A percentile compares a stretch with the other conserved stretches of the same genome.
phyloP scores from a whole-genome alignment of 768 basidiomycete genomes.

The Leccinum broughii region DNA sequence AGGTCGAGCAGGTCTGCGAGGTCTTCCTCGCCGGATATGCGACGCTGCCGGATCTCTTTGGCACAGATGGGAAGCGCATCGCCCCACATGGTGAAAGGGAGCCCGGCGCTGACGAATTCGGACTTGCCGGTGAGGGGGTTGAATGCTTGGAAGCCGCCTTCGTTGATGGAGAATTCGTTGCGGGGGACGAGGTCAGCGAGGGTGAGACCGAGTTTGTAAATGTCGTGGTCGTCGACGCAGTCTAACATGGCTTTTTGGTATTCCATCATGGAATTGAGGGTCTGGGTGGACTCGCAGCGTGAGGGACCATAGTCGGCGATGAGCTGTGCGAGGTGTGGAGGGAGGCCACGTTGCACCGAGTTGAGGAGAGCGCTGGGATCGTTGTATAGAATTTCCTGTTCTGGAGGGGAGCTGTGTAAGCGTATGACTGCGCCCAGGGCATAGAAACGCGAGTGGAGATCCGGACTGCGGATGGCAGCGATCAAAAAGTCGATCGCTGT shows the following conservation, averaged over 20 bases:
- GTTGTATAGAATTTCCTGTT: conserved; percentile 45
- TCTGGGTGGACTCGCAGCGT: conserved; percentile 49
- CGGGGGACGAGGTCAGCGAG: conserved; percentile 50
- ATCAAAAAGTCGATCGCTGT: conserved; percentile 51
- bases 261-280: conserved; percentile 40
- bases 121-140: conserved; percentile 42
- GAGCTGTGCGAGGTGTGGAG: conserved; percentile 45
- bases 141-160: conserved; percentile 54
- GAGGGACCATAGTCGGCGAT: conserved; percentile 49
- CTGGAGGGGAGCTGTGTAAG: conserved; percentile 43
- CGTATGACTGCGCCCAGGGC: conserved; percentile 57
- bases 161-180: conserved; percentile 60
- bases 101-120: conserved; percentile 46
- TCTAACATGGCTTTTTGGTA: conserved; percentile 56
- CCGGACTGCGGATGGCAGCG: conserved; percentile 53
- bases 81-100: conserved; percentile 60
- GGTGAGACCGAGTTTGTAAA: conserved; percentile 51
- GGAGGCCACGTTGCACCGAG: conserved; percentile 43
- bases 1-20: conserved; percentile 65
- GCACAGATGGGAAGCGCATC: conserved; percentile 64
- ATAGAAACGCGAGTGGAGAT: conserved; percentile 51
- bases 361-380: conserved; percentile 52
- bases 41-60: conserved; percentile 48
- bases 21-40: conserved; percentile 45
- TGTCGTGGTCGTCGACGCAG: conserved; percentile 46